phyloP scores from a whole-genome alignment of 805 yeast species.

The Lachancea kluyveri region DNA sequence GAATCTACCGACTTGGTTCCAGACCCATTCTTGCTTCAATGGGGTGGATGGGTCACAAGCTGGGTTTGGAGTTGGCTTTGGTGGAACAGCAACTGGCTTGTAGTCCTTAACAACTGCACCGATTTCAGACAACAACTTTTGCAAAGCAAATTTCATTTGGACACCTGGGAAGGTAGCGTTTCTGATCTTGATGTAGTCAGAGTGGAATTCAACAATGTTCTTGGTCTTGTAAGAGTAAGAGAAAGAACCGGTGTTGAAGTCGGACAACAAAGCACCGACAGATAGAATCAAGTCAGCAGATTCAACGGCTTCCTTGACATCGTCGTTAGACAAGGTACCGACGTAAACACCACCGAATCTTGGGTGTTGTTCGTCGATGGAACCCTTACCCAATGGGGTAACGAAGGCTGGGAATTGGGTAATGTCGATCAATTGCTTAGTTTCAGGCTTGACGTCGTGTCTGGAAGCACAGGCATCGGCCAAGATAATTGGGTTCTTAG shows the following conservation, averaged over 20 bases:
- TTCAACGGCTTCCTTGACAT: constrained; percentile 67
- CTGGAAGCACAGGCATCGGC: constrained; percentile 86
- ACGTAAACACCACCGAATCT: constrained; percentile 83
- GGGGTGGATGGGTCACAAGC: constrained; percentile 40
- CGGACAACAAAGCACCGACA: constrained; percentile 78
- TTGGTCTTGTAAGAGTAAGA: constrained; percentile 69
- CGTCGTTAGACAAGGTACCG: constrained; percentile 72
- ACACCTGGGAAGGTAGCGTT: constrained; percentile 67
- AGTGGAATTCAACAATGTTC: constrained; percentile 73
- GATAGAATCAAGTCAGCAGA: constrained; percentile 68
- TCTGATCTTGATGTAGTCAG: constrained; percentile 65
- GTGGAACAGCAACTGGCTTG: constrained; percentile 51
- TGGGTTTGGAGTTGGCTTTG: constrained; percentile 39
- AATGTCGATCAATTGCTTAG: constrained; percentile 50
- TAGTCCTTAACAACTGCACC: constrained; percentile 37
- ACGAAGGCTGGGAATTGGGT: constrained; percentile 79
- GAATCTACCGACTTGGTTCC: constrained; percentile 61
- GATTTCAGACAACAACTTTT: constrained; percentile 36
- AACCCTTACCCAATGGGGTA: constrained; percentile 88
- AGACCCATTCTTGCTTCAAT: constrained; percentile 60
- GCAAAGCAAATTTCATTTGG: constrained; percentile 56
- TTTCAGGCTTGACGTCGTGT: constrained; percentile 63
- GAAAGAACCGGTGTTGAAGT: constrained; percentile 87
- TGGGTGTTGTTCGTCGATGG: constrained; percentile 63
- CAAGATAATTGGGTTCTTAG: constrained; percentile 66